Base-by-base conservation (phyloP, 305 asterid genomes). In the Plantago lanceolata region DNA sequence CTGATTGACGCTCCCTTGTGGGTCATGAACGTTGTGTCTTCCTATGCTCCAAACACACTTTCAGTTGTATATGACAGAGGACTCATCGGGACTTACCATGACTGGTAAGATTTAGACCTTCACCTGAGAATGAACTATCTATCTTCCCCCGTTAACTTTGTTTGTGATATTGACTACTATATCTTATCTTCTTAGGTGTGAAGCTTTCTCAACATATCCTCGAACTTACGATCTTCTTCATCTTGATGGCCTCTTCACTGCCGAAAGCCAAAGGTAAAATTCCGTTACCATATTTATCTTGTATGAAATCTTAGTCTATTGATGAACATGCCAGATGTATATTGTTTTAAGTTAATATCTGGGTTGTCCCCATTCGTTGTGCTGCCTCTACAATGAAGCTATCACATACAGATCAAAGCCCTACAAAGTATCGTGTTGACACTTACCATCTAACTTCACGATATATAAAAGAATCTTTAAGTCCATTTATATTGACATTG, bases 1-100 rank as follows among this genome's bases (percentile, higher is more conserved):
- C 44, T 83, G 76, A 66, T 79, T 11, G 75, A 75, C 35, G 33
- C 74, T 74, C 89, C 94, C 2, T 49, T 82, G 31, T 85, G 94
- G 94, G 89, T 83, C 44, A 83, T 85, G 94, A 85, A 85, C 14
- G 83, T 79, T 5, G 89, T 85, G 66, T 83, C 93, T 12, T 75
- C 87, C 0, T 83, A 85, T 49, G 59, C 83, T 0, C 44, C 73
- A 5, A 83, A 81, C 61, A 81, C 94, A 2, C 81, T 83, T 18
- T 66, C 82, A 1, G 84, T 73, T 47, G 85, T 82, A 20, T 85
- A 68, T 11, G 92, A 85, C 56, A 72, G 92, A 66, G 92, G 89
- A 64, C 89, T 85, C 37, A 73, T 85, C 0, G 92, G 92, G 67
- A 75, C 81, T 31, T 82, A 78, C 66, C 92, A 85, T 13, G 92